These are phyloP conservation scores for Eucalyptus pauciflora DNA, from an alignment of 345 rosid species.

Conservation along the genomic window DNA sequence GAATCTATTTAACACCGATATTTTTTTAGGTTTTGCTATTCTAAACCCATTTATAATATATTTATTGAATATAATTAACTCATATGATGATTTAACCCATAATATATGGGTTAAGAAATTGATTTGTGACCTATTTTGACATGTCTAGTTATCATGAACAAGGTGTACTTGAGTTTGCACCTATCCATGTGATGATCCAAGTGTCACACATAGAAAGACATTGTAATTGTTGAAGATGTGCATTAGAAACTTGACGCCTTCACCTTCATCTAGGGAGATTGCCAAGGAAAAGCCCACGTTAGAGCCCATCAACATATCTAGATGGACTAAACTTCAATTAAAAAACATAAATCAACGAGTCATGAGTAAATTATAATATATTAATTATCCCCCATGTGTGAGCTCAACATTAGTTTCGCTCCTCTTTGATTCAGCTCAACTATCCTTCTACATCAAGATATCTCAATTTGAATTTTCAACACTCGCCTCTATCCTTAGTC, in stretches of 20 bases:
- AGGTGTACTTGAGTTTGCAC: background rate
- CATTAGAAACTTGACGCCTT: background rate
- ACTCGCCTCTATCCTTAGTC: background rate
- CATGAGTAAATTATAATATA: background rate
- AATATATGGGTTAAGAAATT: too few relatives aligned
- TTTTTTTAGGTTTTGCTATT: too few relatives aligned
- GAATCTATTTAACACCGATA: too few relatives aligned
- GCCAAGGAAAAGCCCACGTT: fast-evolving
- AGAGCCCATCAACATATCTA: background rate
- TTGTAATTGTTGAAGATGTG: background rate
- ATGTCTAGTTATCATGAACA: background rate
- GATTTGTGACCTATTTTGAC: too few relatives aligned
- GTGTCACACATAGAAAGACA: background rate
- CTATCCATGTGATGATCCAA: background rate
- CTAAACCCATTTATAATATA: too few relatives aligned
- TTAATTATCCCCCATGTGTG: fast-evolving
- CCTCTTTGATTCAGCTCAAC: background rate
- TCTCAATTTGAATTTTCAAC: background rate
- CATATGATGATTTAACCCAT: too few relatives aligned
- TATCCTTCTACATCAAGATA: background rate
- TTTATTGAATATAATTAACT: too few relatives aligned
- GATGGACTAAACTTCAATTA: background rate
- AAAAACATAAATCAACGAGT: background rate
- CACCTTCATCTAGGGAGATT: background rate
- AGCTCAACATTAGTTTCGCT: background rate